These are phyloP conservation scores for Viola odorata DNA, from an alignment of 345 rosid species.

Conservation along the genomic window DNA sequence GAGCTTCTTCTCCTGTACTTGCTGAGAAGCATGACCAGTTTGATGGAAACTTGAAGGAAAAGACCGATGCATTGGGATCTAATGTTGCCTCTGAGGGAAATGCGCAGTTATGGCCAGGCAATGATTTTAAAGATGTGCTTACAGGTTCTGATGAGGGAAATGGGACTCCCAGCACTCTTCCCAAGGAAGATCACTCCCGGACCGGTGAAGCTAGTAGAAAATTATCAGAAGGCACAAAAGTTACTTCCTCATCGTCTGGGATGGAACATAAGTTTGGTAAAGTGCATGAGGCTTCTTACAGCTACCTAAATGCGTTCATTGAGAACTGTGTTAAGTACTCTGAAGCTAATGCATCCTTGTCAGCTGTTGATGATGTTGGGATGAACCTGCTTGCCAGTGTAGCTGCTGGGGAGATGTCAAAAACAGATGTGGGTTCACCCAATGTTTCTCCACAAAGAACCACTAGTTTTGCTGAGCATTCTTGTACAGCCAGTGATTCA, in stretches of 20 bases:
- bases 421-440: slow-evolving; percentile 52
- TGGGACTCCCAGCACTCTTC: slow-evolving; percentile 40
- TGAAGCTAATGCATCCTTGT: slow-evolving; percentile 42
- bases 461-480: slow-evolving; percentile 26
- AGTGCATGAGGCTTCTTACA: slow-evolving; percentile 51
- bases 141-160: slow-evolving; percentile 45
- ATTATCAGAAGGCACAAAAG: slow-evolving; percentile 36
- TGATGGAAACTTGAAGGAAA: slow-evolving; percentile 19
- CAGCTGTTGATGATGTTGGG: slow-evolving; percentile 77
- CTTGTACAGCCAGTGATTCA: slow-evolving; percentile 33
- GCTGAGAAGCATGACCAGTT: slow-evolving; percentile 50
- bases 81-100: slow-evolving; percentile 38
- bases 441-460: slow-evolving; percentile 40
- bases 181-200: slow-evolving; percentile 39
- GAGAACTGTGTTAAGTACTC: slow-evolving; percentile 82
- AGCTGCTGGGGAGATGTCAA: slow-evolving; percentile 83
- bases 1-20: slow-evolving; percentile 53
- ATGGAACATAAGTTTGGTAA: slow-evolving; percentile 43
- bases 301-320: slow-evolving; percentile 75
- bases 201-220: slow-evolving; percentile 39
- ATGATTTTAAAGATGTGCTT: slow-evolving; percentile 50
- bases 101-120: slow-evolving; percentile 55
- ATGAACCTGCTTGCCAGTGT: slow-evolving; percentile 96
- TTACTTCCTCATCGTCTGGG: slow-evolving; percentile 35
- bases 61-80: slow-evolving; percentile 33